Evolutionary conservation across 2,329 filamentous ascomycete species (phyloP).

Genomic region (Tolypocladium endophyticum): DNA sequence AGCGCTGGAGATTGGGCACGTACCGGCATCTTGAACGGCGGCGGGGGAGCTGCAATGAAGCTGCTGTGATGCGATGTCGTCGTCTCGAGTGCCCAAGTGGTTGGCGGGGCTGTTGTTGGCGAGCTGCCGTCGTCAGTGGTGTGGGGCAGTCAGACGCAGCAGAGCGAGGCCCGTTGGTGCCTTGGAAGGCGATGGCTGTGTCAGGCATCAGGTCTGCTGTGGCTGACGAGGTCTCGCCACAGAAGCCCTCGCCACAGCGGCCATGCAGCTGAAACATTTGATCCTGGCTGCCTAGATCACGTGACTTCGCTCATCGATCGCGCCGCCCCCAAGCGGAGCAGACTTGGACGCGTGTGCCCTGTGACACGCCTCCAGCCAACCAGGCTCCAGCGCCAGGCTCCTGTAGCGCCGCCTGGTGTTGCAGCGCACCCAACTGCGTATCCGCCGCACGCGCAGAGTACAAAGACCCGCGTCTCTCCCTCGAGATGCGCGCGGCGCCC

Average conservation of each 20-base stretch:
- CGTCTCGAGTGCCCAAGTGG: not conserved
- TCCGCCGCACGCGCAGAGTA: not conserved
- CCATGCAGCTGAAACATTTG: not conserved
- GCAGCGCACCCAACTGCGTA: not conserved
- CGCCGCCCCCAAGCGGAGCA: slow-evolving; percentile 9
- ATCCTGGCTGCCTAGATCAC: slow-evolving; percentile 25
- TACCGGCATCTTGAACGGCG: slow-evolving; percentile 36
- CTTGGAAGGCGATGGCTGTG: not conserved
- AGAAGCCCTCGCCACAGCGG: too few species aligned
- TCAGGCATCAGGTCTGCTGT: not conserved
- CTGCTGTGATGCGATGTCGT: slow-evolving; percentile 3
- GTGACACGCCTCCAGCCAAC: slow-evolving; percentile 4
- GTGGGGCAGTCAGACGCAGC: not conserved
- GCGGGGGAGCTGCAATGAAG: slow-evolving; percentile 10
- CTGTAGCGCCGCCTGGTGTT: not conserved
- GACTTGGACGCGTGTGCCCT: slow-evolving; percentile 11
- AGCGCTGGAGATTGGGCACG: slow-evolving; percentile 8
- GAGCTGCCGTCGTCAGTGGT: not conserved
- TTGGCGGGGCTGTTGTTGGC: not conserved
- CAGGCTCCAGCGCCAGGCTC: not conserved
- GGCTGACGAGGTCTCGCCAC: not conserved
- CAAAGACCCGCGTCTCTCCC: not conserved
- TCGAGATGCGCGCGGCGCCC: not conserved
- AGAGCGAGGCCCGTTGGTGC: not conserved
- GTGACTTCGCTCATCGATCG: slow-evolving; percentile 25